Evolutionary conservation across 768 basidiomycete species (phyloP).

Genomic region (Leccinum variicolor): DNA sequence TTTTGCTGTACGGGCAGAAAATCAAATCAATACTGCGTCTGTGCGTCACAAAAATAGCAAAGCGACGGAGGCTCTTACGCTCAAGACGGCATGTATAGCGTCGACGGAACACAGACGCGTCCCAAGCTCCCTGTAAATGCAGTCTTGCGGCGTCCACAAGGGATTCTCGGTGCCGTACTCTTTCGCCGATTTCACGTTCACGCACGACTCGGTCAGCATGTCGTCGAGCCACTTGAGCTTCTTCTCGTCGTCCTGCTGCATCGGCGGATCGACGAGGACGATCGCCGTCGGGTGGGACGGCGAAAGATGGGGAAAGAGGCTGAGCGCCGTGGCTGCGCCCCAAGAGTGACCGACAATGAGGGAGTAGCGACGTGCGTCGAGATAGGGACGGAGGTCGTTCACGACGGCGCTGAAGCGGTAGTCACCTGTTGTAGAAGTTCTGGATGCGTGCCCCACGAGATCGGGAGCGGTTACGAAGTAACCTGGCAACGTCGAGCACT

Average conservation of each 20-base stretch:
- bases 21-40: background rate
- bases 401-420: constrained; percentile 11
- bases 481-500: constrained; percentile 7
- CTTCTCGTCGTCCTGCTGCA: background rate
- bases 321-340: constrained; percentile 2
- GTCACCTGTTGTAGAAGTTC: constrained; percentile 7
- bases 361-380: constrained; percentile 1
- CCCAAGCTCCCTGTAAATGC: constrained; percentile 6
- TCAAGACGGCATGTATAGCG: background rate
- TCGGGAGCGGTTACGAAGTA: constrained; percentile 25
- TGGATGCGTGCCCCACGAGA: constrained; percentile 15
- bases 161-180: constrained; percentile 3
- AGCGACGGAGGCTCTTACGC: constrained; percentile 1
- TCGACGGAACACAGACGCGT: constrained; percentile 11
- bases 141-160: constrained; percentile 13
- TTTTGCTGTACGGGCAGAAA: background rate
- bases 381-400: constrained; percentile 17
- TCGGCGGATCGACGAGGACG: constrained; percentile 19
- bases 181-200: background rate
- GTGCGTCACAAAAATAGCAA: background rate
- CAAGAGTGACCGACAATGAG: constrained; percentile 22
- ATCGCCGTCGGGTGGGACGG: constrained; percentile 9
- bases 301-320: constrained; percentile 9
- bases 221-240: background rate
- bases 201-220: background rate